These are phyloP conservation scores for Kodamaea suecica DNA, from an alignment of 1,139 yeast genomes.

Conservation along the genomic window DNA sequence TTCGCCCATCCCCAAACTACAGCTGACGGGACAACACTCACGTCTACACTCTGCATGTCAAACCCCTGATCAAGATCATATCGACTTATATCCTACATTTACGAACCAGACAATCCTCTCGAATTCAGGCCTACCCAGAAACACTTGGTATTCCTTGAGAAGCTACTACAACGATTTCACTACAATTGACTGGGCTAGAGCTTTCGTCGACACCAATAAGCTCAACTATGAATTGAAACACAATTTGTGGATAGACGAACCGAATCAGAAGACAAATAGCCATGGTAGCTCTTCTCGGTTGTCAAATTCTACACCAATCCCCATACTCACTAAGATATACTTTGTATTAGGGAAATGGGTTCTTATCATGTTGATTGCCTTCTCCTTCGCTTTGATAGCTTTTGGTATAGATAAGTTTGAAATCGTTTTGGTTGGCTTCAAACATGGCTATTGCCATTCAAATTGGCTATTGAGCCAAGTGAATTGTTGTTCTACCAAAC, in stretches of 20 bases:
- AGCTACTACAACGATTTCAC: constrained; percentile 61
- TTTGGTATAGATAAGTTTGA: constrained; percentile 52
- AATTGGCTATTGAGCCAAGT: constrained; percentile 48
- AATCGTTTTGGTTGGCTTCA: constrained; percentile 49
- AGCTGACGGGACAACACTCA: constrained; percentile 1
- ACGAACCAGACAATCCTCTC: constrained; percentile 6
- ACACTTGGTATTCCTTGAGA: constrained; percentile 18
- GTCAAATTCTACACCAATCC: constrained; percentile 15
- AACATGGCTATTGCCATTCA: constrained; percentile 51
- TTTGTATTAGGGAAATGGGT: constrained; percentile 44
- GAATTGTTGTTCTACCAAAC: constrained; percentile 34
- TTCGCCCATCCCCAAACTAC: constrained; percentile 5
- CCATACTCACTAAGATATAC: constrained; percentile 26
- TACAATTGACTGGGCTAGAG: constrained; percentile 66
- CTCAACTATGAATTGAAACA: constrained; percentile 38
- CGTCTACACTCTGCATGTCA: background rate
- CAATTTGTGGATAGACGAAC: constrained; percentile 22
- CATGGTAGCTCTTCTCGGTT: background rate
- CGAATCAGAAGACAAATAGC: constrained; percentile 3
- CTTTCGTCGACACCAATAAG: constrained; percentile 46
- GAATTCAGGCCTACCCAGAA: background rate
- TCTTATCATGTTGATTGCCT: constrained; percentile 47
- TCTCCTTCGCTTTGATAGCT: constrained; percentile 50
- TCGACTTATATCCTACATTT: constrained; percentile 4
- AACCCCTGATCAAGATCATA: constrained; percentile 5